A percentile compares a stretch with the other conserved stretches of the same genome.
Conservation (phyloP, 2,329 filamentous ascomycete species). For the Phialophora chinensis region DNA sequence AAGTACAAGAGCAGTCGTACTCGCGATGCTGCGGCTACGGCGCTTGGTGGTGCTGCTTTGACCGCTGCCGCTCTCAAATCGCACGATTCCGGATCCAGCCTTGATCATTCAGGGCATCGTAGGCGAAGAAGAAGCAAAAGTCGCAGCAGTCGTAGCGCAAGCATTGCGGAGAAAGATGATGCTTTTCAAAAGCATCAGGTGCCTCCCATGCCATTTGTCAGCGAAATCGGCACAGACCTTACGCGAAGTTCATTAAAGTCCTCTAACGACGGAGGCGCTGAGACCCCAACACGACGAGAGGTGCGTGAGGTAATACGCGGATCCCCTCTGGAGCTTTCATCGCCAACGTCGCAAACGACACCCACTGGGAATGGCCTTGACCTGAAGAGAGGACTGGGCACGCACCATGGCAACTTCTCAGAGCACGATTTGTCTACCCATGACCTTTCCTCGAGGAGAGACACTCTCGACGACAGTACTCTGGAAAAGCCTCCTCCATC, state of each 20-base stretch:
- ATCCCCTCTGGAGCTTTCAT: conserved; percentile 58
- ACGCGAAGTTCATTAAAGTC: conserved; percentile 88
- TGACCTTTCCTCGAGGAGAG: conserved; percentile 47
- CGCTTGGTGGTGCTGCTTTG: conserved; percentile 61
- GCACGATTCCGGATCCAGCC: conserved; percentile 67
- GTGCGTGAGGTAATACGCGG: conserved; percentile 69
- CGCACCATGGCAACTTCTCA: conserved; percentile 67
- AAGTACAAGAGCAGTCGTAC: conserved; percentile 58
- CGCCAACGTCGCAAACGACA: conserved; percentile 64
- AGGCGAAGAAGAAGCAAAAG: conserved; percentile 57
- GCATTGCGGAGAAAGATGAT: conserved; percentile 61
- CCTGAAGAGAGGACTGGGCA: conserved; percentile 66
- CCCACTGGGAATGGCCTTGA: conserved; percentile 58
- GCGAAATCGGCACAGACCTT: conserved; percentile 83
- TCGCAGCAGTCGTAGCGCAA: conserved; percentile 57
- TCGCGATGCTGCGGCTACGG: conserved; percentile 62
- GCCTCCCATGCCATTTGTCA: conserved; percentile 86
- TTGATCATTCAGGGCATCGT: conserved; percentile 51
- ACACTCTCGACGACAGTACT: conserved; percentile 55
- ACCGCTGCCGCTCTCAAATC: conserved; percentile 68
- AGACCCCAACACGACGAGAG: conserved; percentile 68
- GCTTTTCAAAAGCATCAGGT: conserved; percentile 62
- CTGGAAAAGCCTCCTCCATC: conserved; percentile 51
- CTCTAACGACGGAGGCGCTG: conserved; percentile 74
- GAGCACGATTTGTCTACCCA: conserved; percentile 55